Evolutionary conservation across 805 yeast species (phyloP), one percentile per base, ranked within the genome.

Genomic region (Candida bentonensis): DNA sequence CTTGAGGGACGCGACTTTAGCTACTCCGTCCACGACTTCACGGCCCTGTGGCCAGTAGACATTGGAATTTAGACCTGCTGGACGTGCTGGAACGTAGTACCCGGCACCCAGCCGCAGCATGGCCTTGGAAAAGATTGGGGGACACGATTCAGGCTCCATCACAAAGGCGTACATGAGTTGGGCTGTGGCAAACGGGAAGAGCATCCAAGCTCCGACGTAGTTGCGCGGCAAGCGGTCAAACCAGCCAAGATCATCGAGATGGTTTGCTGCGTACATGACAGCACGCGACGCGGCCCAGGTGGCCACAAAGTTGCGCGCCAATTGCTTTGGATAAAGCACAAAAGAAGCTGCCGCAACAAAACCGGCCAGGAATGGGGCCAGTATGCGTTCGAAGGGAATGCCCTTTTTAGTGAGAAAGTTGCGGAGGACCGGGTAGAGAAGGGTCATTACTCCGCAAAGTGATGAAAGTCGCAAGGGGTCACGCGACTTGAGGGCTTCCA

Each of bases 151-250:
- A 3, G 61, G 64, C 42, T 62, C 56, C 44, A 56, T 52, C 27
- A 63, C 49, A 42, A 60, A 59, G 3, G 62, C 47, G 48, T 62
- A 53, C 45, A 66, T 57, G 42, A 66, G 58, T 53, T 66, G 68
- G 15, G 62, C 54, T 46, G 60, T 54, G 15, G 70, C 65, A 15
- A 63, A 45, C 3, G 70, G 70, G 51, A 66, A 62, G 44, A 66
- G 52, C 33, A 45, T 56, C 69, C 69, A 65, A 13, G 66, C 50
- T 2, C 67, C 68, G 42, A 55, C 65, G 56, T 39, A 60, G 51
- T 53, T 62, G 47, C 50, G 63, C 56, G 51, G 58, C 52, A 59
- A 57, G 49, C 56, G 57, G 4, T 48, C 47, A 40, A 63, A 46
- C 44, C 49, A 50, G 4, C 61, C 64, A 22, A 50, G 44, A 47